Conservation (phyloP, 2,329 filamentous ascomycete species). For the Dothistroma pini region DNA sequence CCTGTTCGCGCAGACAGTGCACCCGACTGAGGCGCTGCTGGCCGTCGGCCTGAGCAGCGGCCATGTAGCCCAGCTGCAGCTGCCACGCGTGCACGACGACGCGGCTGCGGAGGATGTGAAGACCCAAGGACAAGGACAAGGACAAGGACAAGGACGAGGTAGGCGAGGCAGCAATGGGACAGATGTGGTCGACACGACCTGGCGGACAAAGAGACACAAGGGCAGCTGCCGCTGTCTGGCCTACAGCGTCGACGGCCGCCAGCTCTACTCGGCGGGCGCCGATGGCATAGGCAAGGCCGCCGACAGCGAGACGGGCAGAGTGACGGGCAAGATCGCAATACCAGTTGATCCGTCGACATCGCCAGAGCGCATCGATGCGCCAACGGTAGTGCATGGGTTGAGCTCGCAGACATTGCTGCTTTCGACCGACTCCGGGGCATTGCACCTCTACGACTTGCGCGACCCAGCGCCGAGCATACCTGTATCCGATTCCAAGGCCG, state of each 20-base stretch:
- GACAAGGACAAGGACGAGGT: too few species aligned
- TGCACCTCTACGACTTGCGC: constrained; percentile 85
- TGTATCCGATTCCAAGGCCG: constrained; percentile 29
- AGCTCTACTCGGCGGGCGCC: constrained; percentile 59
- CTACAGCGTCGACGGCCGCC: constrained; percentile 73
- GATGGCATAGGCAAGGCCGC: constrained; percentile 63
- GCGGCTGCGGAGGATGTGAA: constrained; percentile 35
- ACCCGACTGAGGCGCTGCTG: constrained; percentile 78
- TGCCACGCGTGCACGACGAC: constrained; percentile 57
- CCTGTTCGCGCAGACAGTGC: constrained; percentile 82
- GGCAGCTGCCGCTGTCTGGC: constrained; percentile 82
- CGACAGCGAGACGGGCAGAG: constrained; percentile 57
- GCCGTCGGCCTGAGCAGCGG: constrained; percentile 81
- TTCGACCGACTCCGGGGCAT: constrained; percentile 81
- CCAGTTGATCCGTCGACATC: constrained; percentile 50
- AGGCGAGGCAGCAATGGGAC: constrained; percentile 56
- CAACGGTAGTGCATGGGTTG: constrained; percentile 75
- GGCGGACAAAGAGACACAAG: constrained; percentile 87
- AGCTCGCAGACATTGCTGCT: constrained; percentile 86
- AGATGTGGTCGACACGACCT: constrained; percentile 74
- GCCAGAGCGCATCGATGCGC: constrained; percentile 59
- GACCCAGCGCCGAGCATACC: constrained; percentile 45
- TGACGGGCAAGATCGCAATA: constrained; percentile 77
- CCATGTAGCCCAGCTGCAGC: constrained; percentile 77
- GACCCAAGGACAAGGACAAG: constrained; percentile 3